Conservation (phyloP, 495 filamentous ascomycete species). For the Lasiosphaeria miniovina region DNA sequence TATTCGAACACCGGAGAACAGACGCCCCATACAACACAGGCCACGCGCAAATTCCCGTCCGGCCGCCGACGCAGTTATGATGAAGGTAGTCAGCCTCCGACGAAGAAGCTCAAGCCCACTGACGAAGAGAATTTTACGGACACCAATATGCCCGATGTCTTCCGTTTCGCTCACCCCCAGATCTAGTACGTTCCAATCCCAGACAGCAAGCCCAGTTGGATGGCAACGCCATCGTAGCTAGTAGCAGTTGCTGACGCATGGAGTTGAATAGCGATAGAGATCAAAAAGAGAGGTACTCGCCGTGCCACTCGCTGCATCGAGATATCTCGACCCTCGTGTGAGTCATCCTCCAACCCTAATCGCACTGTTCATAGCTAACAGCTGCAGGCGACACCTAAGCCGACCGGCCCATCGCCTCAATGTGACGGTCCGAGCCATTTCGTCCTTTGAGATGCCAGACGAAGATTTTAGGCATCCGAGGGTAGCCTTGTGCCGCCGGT, state of each 20-base stretch:
- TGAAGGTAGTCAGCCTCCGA: constrained; percentile 13
- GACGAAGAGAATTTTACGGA: constrained; percentile 27
- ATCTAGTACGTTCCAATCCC: constrained; percentile 27
- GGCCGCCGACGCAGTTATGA: constrained; percentile 3
- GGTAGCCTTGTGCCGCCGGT: constrained; percentile 30
- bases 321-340: constrained; percentile 37
- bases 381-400: constrained; percentile 28
- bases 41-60: neutral
- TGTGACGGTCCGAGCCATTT: constrained; percentile 27
- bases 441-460: constrained; percentile 31
- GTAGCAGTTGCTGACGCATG: constrained; percentile 16
- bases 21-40: neutral
- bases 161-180: constrained; percentile 28
- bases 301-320: constrained; percentile 34
- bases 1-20: constrained; percentile 2
- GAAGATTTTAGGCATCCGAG: constrained; percentile 24
- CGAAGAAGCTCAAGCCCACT: constrained; percentile 21
- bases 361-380: constrained; percentile 6
- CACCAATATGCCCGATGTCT: constrained; percentile 33
- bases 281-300: constrained; percentile 30
- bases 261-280: constrained; percentile 25
- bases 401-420: constrained; percentile 31
- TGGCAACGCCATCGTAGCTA: neutral
- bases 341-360: constrained; percentile 8
- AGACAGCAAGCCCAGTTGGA: neutral